Conservation (phyloP, 129 eudicot species). For the Flaveria sonorensis region DNA sequence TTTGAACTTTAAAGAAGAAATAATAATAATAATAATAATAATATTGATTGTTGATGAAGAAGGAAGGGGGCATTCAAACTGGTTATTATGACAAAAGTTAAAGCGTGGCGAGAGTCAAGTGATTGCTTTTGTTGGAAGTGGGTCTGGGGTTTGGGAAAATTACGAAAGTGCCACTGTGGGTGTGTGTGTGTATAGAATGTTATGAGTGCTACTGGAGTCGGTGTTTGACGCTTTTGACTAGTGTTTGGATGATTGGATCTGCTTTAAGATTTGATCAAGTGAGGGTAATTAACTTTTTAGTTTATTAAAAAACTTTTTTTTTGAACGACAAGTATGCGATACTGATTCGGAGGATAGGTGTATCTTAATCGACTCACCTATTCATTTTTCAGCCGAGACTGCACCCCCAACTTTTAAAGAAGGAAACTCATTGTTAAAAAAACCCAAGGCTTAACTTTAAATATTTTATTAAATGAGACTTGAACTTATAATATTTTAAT, state of each 20-base stretch:
- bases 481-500: too few relatives aligned
- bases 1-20: background rate
- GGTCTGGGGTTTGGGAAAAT: constrained; percentile 20
- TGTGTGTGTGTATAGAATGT: background rate
- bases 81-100: constrained; percentile 32
- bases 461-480: too few relatives aligned
- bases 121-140: constrained; percentile 19
- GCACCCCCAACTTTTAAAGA: too few relatives aligned
- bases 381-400: too few relatives aligned
- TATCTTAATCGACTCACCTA: too few relatives aligned
- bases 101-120: constrained; percentile 47
- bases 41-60: background rate
- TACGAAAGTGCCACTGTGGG: constrained; percentile 21
- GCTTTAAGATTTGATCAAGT: background rate
- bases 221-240: constrained; percentile 17
- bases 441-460: too few relatives aligned
- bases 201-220: constrained; percentile 22
- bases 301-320: too few relatives aligned
- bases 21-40: background rate
- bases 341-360: too few relatives aligned
- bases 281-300: background rate
- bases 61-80: constrained; percentile 24
- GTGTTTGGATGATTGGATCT: constrained; percentile 17
- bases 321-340: too few relatives aligned
- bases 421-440: too few relatives aligned